Evolutionary conservation across 148 eudicot species (phyloP), one percentile per base, ranked within the genome.

Genomic region (Chenopodium album): DNA sequence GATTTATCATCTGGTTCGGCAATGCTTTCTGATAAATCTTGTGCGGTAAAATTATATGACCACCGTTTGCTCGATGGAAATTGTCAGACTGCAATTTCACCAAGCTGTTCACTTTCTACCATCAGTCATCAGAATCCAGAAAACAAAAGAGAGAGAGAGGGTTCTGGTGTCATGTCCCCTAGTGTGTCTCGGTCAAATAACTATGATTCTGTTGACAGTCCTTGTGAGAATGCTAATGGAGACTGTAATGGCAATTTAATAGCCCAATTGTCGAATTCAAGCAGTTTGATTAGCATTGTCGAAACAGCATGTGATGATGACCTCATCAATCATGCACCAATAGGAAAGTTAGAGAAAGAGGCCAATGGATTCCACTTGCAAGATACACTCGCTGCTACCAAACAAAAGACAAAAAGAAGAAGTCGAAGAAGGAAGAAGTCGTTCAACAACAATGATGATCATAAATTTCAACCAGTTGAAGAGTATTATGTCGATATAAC

Each of bases 341-440:
- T 37, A 68, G 74, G 54, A 31, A 76, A 79, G 26, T 4, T 9
- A 22, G 84, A 63, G 78, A 69, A 73, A 64, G n/a, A 48, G 56
- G 62, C 76, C 29, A 76, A 72, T 65, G 81, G 79, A 75, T 32
- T 86, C 84, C 81, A 77, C 44, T 76, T 76, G 54, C 78, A 80
- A 81, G 76, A 66, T 47, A 52, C 70, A 60, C 68, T 70, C 72
- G 79, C 76, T 82, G 52, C 74, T 77, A 76, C 44, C 72, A 92
- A 89, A 75, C 67, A 78, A 81, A 89, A 86, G 87, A 90, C 88
- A 89, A 95, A 84, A 82, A 93, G 85, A 77, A 89, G 85, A 85
- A 67, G 29, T 26, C 89, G 90, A 56, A 77, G 79, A 11, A 86
- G 82, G 78, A 87, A 86, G 86, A 92, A 90, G 75, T 85, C 85